Evolutionary conservation across 495 filamentous ascomycete species (phyloP), one percentile per base, ranked within the genome.

Genomic region (Penicillium daleae): DNA sequence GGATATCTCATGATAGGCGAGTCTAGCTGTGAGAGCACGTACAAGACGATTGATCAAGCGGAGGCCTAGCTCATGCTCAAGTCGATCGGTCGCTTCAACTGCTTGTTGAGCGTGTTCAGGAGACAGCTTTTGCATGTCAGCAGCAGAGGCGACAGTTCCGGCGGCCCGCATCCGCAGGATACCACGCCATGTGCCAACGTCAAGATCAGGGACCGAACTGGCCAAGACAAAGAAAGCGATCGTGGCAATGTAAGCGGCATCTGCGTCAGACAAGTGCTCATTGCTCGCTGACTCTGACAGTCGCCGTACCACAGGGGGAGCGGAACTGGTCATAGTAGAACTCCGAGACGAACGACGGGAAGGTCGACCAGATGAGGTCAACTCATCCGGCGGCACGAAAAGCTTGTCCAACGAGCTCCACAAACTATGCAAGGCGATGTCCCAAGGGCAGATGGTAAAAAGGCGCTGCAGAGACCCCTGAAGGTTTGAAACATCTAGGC

Each of bases 361-460:
- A 15, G 60, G 65, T 53, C 70, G 71, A 22, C 71, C 61, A 17
- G 76, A 73, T 21, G 66, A 65, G 17, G 77, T 72, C 15, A 92
- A 78, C 21, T 83, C 73, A 54, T 79, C 80, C 2, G 90, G 89
- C 0, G 88, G 86, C 26, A 82, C 77, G 68, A 92, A 94, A 13
- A 94, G 74, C 37, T 82, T 77, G 24, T 86, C 86, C n/a, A 88
- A 71, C 8, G 89, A 84, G 68, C 81, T 82, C 92, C 92, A 96
- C 6, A 97, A 74, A 61, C 89, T 92, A 65, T 93, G 84, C 54
- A 92, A 87, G 0, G 92, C 82, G 57, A 92, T 74, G 44, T 80
- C 78, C 66, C 72, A 76, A 0, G 78, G 78, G 54, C 79, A 82
- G 15, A 81, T 68, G 1, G 73, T 64, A 44, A 76, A 73, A 26